A percentile compares a stretch with the other conserved stretches of the same genome.
These are phyloP conservation scores for Stemphylium beticola DNA, from an alignment of 2,329 filamentous ascomycete genomes.

Conservation along the genomic window DNA sequence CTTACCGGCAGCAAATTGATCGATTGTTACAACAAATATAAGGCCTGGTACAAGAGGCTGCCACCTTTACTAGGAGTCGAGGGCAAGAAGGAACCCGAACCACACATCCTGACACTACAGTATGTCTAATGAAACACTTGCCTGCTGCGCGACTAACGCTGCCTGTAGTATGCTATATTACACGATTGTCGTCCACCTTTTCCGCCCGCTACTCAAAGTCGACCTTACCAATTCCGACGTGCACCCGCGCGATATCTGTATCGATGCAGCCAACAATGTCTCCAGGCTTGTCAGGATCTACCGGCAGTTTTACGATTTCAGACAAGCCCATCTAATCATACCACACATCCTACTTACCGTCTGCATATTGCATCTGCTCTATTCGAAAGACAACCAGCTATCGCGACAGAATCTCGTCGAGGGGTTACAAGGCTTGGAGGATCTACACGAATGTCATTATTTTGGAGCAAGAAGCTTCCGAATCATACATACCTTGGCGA, in stretches of 20 bases:
- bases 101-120: slow-evolving; percentile 76
- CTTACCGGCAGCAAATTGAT: slow-evolving; percentile 69
- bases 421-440: slow-evolving; percentile 51
- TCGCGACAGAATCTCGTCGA: slow-evolving; percentile 51
- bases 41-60: slow-evolving; percentile 73
- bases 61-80: slow-evolving; percentile 66
- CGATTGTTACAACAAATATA: slow-evolving; percentile 69
- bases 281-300: slow-evolving; percentile 52
- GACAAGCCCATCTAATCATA: slow-evolving; percentile 49
- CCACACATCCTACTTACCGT: slow-evolving; percentile 52
- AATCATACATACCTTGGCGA: slow-evolving; percentile 51
- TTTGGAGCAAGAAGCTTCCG: slow-evolving; percentile 53
- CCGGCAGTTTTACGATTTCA: slow-evolving; percentile 52
- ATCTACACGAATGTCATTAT: slow-evolving; percentile 52
- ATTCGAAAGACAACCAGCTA: slow-evolving; percentile 47
- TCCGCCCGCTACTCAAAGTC: slow-evolving; percentile 74
- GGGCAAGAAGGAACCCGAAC: slow-evolving; percentile 63
- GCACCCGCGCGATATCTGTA: slow-evolving; percentile 69
- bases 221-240: slow-evolving; percentile 63
- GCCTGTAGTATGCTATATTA: slow-evolving; percentile 67
- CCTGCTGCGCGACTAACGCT: slow-evolving; percentile 11
- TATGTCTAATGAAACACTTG: slow-evolving; percentile 55
- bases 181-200: slow-evolving; percentile 73
- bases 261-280: slow-evolving; percentile 54
- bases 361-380: slow-evolving; percentile 54